Evolutionary conservation across 2,329 filamentous ascomycete genomes (phyloP).

Genomic region (Curvularia sp.): DNA sequence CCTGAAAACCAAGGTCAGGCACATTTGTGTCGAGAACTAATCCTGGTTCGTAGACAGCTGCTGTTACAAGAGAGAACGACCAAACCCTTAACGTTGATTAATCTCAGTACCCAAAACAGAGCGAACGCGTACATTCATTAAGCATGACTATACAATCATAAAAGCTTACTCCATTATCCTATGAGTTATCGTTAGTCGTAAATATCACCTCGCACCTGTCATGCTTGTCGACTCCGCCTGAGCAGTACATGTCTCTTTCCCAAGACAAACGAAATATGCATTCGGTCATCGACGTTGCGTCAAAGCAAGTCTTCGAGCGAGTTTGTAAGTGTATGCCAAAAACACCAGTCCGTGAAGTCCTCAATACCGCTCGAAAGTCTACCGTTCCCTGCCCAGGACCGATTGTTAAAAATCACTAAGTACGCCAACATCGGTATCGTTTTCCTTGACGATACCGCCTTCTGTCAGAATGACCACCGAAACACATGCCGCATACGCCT

Average conservation of each 20-base stretch:
- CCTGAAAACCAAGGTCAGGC: not conserved
- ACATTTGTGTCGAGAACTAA: not conserved
- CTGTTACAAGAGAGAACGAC: not conserved
- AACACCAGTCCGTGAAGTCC: slow-evolving; percentile 5
- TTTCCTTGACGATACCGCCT: slow-evolving; percentile 55
- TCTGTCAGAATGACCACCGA: slow-evolving; percentile 72
- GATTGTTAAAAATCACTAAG: slow-evolving; percentile 14
- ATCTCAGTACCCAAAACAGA: not conserved
- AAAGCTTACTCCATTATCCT: slow-evolving; percentile 10
- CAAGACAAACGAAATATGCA: slow-evolving; percentile 12
- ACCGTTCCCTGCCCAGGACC: not conserved
- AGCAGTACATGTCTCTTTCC: not conserved
- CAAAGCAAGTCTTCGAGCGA: slow-evolving; percentile 10
- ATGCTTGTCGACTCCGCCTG: slow-evolving; percentile 1
- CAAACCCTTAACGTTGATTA: not conserved
- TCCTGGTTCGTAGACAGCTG: not conserved
- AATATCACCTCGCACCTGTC: slow-evolving; percentile 1
- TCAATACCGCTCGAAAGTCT: not conserved
- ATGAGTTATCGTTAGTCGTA: slow-evolving; percentile 20
- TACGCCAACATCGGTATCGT: slow-evolving; percentile 46
- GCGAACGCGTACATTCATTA: slow-evolving; percentile 38
- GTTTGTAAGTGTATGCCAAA: slow-evolving; percentile 14
- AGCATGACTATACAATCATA: slow-evolving; percentile 35
- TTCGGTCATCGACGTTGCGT: slow-evolving; percentile 3
- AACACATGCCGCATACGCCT: slow-evolving; percentile 76